Evolutionary conservation across 2,329 filamentous ascomycete genomes (phyloP), one percentile per base, ranked within the genome.

Genomic region (Trichophyton benhamiae): DNA sequence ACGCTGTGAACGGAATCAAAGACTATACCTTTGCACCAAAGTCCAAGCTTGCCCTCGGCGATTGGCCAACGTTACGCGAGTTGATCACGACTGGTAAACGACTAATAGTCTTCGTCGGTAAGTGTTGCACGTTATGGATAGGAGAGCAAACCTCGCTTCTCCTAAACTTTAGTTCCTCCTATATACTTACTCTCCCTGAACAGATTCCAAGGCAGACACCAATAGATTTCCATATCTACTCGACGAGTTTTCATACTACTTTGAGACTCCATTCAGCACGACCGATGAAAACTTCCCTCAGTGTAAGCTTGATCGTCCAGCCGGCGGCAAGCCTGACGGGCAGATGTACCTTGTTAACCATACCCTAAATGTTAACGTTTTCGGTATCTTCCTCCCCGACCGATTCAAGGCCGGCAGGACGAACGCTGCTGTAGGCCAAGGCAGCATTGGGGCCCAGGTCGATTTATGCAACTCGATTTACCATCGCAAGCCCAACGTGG

Each of bases 311-410:
- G 72, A 79, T 65, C 73, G 77, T 2, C 77, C 77, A 2, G 53
- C 71, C 3, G 71, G 71, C n/a, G 71, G 70, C 25, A 71, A 68
- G 13, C 64, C 72, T 4, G 67, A 71, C 3, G 75, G 73, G 11
- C 71, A 75, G 3, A 78, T 80, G 76, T 76, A 76, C 60, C 71
- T 79, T 41, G 72, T 79, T 63, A 80, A 80, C 62, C 78, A 80
- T 66, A 79, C 78, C 64, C 67, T 79, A 2, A 75, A 79, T 63
- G 65, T 73, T 8, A 71, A 77, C 58, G 65, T 78, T 33, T 61
- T 75, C 0, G 76, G 76, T 5, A 68, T 77, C 13, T 66, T 72
- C 41, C 66, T 78, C n/a, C 78, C 78, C 4, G 75, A 78, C 60
- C 70, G 75, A 15, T 64, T 67, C 3, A 69, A 66, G 13, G 75